Base-by-base conservation (phyloP, 2,329 filamentous ascomycete genomes). In the Neospermospora avenae region DNA sequence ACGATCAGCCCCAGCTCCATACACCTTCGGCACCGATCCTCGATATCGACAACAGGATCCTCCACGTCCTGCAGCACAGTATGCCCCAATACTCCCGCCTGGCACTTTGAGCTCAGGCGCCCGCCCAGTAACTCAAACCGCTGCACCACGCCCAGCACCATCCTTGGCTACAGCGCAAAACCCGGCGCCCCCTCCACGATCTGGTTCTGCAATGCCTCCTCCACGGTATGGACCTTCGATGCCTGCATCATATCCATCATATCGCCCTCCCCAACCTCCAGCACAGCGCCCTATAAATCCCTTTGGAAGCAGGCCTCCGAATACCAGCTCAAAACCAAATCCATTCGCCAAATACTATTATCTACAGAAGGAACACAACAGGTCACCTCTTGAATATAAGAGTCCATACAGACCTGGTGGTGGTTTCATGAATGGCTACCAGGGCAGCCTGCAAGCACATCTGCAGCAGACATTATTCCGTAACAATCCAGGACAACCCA, bases 351-450 rank as follows among this genome's bases (percentile, higher is more conserved):
- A 73, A 57, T 74, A 74, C 66, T 73, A 77, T 2, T 87, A 84
- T 69, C 83, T 86, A 69, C 82, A 85, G 64, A 78, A 83, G 25
- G 76, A 86, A 62, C 79, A 85, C 64, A 86, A 86, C 63, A 80
- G 81, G 78, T 83, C 76, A 60, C 75, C 80, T 5, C 76, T 78
- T 7, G 80, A 80, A 57, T 86, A 87, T 61, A 78, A 81, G 53
- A 85, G 82, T 4, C 84, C 84, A 1, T 87, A 87, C 68, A 78
- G 80, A 16, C 75, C 77, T 56, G 70, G 69, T 73, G 80, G 81
- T 24, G 84, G 83, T 0, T 86, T 86, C 65, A 84, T 80, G 35
- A 86, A 86, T 62, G 83, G 82, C 4, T 85, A 85, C 59, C 81
- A 85, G 70, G 81, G 80, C 2, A 69, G 63, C 45, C 59, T 70